phyloP scores from a whole-genome alignment of 257 asterid species.

The Nicotiana benthamiana region DNA sequence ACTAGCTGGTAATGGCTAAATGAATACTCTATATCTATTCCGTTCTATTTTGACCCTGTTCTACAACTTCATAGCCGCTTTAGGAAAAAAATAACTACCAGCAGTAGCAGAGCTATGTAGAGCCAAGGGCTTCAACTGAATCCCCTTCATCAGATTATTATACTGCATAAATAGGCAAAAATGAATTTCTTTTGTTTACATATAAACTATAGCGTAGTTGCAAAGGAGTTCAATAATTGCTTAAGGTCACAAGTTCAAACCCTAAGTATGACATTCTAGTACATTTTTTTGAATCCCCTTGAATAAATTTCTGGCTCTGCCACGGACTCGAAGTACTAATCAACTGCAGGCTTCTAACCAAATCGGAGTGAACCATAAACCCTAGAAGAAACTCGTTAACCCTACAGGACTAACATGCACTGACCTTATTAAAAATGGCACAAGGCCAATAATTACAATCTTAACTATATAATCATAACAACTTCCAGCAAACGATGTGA shows the following conservation, averaged over 20 bases:
- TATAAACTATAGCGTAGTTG: no score
- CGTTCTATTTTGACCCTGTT: neutral
- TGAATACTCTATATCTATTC: neutral
- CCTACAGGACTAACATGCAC: neutral
- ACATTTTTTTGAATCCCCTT: no score
- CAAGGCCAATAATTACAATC: neutral
- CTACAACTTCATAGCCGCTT: neutral
- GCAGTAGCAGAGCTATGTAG: no score
- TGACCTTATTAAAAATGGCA: neutral
- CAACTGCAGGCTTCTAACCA: neutral
- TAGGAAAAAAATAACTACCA: neutral
- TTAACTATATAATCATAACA: neutral
- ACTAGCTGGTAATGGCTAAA: neutral
- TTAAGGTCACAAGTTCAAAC: no score
- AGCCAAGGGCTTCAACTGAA: no score
- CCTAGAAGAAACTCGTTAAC: neutral
- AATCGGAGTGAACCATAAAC: neutral
- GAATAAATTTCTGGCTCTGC: no score
- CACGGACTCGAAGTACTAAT: neutral
- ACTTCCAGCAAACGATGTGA: neutral
- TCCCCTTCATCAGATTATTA: no score
- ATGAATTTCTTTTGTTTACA: no score
- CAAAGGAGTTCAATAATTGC: no score
- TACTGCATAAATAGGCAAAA: no score
- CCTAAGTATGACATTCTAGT: no score